A percentile compares a stretch with the other conserved stretches of the same genome.
Evolutionary conservation across 2,329 filamentous ascomycete species (phyloP).

Genomic region (Cladosporium halotolerans): DNA sequence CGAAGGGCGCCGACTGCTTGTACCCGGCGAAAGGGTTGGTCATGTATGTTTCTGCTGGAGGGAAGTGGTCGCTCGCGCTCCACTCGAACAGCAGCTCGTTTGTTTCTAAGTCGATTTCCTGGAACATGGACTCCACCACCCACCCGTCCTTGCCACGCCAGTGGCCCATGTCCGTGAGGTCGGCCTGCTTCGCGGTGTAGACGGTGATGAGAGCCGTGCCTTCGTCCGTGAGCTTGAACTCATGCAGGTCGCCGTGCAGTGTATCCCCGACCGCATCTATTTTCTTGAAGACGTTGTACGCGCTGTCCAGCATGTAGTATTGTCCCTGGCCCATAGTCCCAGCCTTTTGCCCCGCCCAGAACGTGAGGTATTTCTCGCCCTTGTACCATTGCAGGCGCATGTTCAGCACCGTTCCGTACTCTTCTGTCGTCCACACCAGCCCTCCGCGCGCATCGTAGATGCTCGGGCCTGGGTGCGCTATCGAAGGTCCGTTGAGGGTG

Average conservation of each 20-base stretch:
- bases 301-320: conserved; percentile 30
- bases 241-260: conserved; percentile 36
- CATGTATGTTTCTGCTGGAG: conserved; percentile 25
- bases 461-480: conserved; percentile 28
- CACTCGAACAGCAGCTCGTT: conserved; percentile 37
- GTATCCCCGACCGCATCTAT: conserved; percentile 26
- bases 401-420: conserved; percentile 27
- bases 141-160: conserved; percentile 30
- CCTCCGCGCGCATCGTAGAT: conserved; percentile 31
- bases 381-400: conserved; percentile 31
- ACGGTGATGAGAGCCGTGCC: conserved; percentile 40
- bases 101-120: conserved; percentile 39
- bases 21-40: conserved; percentile 36
- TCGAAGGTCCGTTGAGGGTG: conserved; percentile 26
- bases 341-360: conserved; percentile 35
- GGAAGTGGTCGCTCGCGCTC: conserved; percentile 34
- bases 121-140: conserved; percentile 40
- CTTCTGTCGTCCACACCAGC: conserved; percentile 30
- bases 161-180: conserved; percentile 22
- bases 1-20: conserved; percentile 30
- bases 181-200: conserved; percentile 32
- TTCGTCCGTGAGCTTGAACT: conserved; percentile 38
- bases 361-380: conserved; percentile 32
- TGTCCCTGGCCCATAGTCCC: conserved; percentile 29
- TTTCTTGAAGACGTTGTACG: conserved; percentile 23